Percentiles rank a stretch among this genome's conserved stretches.
These are phyloP conservation scores for Calocybe indica DNA, from an alignment of 768 basidiomycete species.

Conservation along the genomic window DNA sequence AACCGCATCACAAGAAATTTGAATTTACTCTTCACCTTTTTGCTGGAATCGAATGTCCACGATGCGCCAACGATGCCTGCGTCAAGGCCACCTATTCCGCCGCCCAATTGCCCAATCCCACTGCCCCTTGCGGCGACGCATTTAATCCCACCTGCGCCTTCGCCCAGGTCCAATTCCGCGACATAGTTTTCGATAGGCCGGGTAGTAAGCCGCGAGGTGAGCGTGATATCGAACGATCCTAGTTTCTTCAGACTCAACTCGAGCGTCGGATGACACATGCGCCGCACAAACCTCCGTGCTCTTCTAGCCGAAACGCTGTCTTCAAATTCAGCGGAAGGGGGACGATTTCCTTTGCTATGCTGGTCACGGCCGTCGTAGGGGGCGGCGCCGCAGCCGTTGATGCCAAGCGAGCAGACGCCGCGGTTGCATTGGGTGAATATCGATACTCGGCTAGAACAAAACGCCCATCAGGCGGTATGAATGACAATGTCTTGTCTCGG, in stretches of 20 bases:
- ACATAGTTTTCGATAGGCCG: constrained; percentile 67
- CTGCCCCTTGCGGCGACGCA: constrained; percentile 56
- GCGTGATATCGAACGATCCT: constrained; percentile 58
- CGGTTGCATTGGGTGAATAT: constrained; percentile 39
- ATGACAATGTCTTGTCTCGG: constrained; percentile 73
- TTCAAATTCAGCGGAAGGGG: constrained; percentile 48
- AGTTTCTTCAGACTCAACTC: constrained; percentile 1
- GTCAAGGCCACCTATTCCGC: constrained; percentile 9
- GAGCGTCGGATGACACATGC: background rate
- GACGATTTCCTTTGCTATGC: constrained; percentile 34
- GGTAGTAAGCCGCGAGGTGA: constrained; percentile 57
- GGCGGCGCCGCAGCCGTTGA: constrained; percentile 7
- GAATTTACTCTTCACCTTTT: constrained; percentile 33
- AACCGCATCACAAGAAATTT: constrained; percentile 3
- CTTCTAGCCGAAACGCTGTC: constrained; percentile 37
- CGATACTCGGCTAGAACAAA: constrained; percentile 86
- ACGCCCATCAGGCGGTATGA: constrained; percentile 89
- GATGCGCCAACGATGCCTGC: constrained; percentile 41
- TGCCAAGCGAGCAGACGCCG: constrained; percentile 20
- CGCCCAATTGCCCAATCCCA: constrained; percentile 22
- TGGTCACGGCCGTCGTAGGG: constrained; percentile 12
- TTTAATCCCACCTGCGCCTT: constrained; percentile 65
- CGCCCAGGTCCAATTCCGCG: constrained; percentile 71
- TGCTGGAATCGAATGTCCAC: constrained; percentile 77
- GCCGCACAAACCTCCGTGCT: constrained; percentile 30